Conservation (phyloP, 176 grass and related monocot species). For the Elymus sibiricus region DNA sequence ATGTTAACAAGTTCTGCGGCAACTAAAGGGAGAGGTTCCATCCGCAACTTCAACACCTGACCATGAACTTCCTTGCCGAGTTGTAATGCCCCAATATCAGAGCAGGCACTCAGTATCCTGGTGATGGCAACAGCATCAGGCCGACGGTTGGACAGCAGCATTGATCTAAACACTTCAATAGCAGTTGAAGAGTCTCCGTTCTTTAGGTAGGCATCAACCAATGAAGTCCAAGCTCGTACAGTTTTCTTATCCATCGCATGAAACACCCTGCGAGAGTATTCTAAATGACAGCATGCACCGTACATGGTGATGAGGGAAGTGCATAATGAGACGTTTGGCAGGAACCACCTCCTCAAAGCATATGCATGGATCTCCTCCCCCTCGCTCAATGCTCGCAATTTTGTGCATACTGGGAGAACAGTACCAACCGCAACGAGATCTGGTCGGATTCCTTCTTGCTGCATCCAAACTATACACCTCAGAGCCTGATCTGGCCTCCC, state of each 20-base stretch:
- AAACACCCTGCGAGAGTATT: conserved; percentile 67
- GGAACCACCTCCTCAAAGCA: conserved; percentile 75
- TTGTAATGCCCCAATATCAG: conserved; percentile 37
- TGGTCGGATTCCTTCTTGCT: conserved; percentile 74
- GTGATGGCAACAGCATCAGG: conserved; percentile 70
- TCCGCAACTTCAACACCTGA: conserved; percentile 61
- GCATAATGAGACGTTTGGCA: conserved; percentile 70
- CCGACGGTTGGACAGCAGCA: conserved; percentile 43
- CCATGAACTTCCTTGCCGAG: conserved; percentile 66
- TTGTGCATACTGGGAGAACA: conserved; percentile 75
- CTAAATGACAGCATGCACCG: conserved; percentile 35
- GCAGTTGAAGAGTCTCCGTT: conserved; percentile 52
- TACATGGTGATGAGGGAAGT: conserved; percentile 88
- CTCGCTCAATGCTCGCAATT: conserved; percentile 54
- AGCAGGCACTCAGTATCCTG: conserved; percentile 66
- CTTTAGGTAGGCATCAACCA: conserved; percentile 84
- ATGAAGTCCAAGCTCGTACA: conserved; percentile 77
- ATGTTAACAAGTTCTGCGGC: conserved; percentile 63
- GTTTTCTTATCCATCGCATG: conserved; percentile 67
- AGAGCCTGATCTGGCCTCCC: conserved; percentile 69
- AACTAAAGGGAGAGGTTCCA: conserved; percentile 59
- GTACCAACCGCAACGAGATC: conserved; percentile 72
- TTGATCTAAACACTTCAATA: conserved; percentile 68
- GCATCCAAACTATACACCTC: conserved; percentile 90
- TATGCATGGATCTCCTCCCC: conserved; percentile 82